These are phyloP conservation scores for Acacia confusa DNA, from an alignment of 306 rosid species.

Conservation along the genomic window DNA sequence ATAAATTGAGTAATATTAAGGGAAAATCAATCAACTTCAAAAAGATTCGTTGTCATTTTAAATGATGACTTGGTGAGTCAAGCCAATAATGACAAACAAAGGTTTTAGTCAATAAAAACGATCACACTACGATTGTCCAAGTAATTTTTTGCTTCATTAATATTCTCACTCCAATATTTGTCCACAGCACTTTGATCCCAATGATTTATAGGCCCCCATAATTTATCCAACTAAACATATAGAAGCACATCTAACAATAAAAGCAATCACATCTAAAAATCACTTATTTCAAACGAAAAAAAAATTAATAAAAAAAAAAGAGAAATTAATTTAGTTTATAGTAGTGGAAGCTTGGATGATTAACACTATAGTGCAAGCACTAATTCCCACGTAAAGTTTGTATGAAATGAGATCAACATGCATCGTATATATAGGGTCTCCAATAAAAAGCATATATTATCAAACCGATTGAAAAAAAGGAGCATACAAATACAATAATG, in stretches of 20 bases:
- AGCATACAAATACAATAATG: constrained; percentile 81
- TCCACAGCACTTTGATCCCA: too few relatives aligned
- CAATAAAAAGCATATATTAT: constrained; percentile 1
- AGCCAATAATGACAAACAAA: too few relatives aligned
- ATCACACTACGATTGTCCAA: too few relatives aligned
- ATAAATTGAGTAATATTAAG: not conserved
- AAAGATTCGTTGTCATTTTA: not conserved
- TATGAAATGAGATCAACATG: constrained; percentile 78
- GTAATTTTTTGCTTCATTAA: too few relatives aligned
- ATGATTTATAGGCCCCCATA: constrained; percentile 1
- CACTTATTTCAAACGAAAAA: not conserved
- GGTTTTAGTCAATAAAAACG: too few relatives aligned
- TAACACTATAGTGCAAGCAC: constrained; percentile 62
- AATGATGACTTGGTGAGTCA: too few relatives aligned
- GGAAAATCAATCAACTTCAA: constrained; percentile 5
- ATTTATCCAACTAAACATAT: not conserved
- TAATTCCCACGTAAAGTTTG: constrained; percentile 53
- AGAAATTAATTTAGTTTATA: constrained; percentile 40
- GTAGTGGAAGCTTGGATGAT: constrained; percentile 90
- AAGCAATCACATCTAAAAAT: constrained; percentile 7
- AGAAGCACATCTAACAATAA: too few relatives aligned
- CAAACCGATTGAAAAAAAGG: not conserved
- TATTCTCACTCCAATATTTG: too few relatives aligned
- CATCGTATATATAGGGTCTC: constrained; percentile 23
- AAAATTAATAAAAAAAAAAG: not conserved